Conservation (phyloP, 2,329 filamentous ascomycete species). For the Teratosphaeria epicoccoides region DNA sequence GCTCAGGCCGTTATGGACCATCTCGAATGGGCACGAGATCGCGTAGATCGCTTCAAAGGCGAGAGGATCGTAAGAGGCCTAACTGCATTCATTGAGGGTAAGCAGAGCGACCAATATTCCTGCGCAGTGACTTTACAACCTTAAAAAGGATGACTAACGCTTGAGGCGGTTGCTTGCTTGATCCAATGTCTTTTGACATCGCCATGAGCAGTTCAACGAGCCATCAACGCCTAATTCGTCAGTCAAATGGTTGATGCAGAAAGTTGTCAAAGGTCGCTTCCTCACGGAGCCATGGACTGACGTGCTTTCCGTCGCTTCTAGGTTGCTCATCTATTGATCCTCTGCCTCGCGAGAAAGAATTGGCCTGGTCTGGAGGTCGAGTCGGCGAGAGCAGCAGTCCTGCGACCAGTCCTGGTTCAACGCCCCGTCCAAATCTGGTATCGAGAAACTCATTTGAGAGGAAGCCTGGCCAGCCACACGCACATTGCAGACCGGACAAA, state of each 20-base stretch:
- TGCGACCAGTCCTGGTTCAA: background rate
- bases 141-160: slow-evolving; percentile 1
- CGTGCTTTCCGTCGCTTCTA: no score
- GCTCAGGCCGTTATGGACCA: slow-evolving; percentile 26
- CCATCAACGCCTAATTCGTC: no score
- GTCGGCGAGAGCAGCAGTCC: background rate
- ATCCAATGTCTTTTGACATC: background rate
- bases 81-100: slow-evolving; percentile 16
- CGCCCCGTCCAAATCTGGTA: no score
- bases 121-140: no score
- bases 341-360: background rate
- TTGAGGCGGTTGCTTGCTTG: background rate
- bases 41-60: slow-evolving; percentile 21
- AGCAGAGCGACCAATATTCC: no score
- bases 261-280: no score
- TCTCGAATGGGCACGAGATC: slow-evolving; percentile 26
- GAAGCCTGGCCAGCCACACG: background rate
- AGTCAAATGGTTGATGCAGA: no score
- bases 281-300: no score
- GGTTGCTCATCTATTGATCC: background rate
- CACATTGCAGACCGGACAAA: slow-evolving; percentile 3
- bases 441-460: background rate
- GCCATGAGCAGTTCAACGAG: no score
- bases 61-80: slow-evolving; percentile 15
- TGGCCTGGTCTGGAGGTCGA: background rate